Percentiles rank a stretch among this genome's conserved stretches.
phyloP scores from a whole-genome alignment of 106 monocot genomes.

The Allium cepa region DNA sequence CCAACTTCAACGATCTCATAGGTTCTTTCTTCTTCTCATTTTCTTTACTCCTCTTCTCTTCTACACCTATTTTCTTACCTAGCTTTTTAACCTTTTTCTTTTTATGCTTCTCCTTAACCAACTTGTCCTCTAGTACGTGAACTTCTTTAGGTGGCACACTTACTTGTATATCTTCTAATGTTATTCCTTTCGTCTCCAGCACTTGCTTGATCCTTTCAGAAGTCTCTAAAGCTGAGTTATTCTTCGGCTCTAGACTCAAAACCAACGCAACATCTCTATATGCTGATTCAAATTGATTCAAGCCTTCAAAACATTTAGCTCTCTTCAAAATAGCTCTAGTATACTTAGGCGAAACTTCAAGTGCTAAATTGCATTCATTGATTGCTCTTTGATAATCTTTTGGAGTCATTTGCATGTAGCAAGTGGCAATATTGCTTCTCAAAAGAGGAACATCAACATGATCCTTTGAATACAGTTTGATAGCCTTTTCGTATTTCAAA shows the following conservation, averaged over 20 bases:
- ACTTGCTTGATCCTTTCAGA: constrained; percentile 59
- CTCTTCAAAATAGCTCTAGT: constrained; percentile 79
- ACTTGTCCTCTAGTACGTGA: constrained; percentile 25
- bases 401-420: constrained; percentile 81
- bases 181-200: constrained; percentile 51
- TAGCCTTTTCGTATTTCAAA: constrained; percentile 78
- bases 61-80: constrained; percentile 28
- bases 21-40: constrained; percentile 29
- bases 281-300: constrained; percentile 59
- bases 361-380: constrained; percentile 75
- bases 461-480: constrained; percentile 67
- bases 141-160: constrained; percentile 18
- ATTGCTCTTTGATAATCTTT: constrained; percentile 61
- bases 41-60: constrained; percentile 17
- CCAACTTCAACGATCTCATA: constrained; percentile 47
- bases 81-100: constrained; percentile 19
- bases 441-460: constrained; percentile 64
- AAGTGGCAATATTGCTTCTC: constrained; percentile 69
- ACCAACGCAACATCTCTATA: constrained; percentile 53
- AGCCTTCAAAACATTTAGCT: constrained; percentile 72
- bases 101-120: constrained; percentile 43
- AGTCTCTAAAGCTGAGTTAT: constrained; percentile 69
- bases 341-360: constrained; percentile 74
- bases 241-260: constrained; percentile 68
- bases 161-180: constrained; percentile 29